These are phyloP conservation scores for Colletotrichum lini DNA, from an alignment of 2,329 filamentous ascomycete species.

Conservation along the genomic window DNA sequence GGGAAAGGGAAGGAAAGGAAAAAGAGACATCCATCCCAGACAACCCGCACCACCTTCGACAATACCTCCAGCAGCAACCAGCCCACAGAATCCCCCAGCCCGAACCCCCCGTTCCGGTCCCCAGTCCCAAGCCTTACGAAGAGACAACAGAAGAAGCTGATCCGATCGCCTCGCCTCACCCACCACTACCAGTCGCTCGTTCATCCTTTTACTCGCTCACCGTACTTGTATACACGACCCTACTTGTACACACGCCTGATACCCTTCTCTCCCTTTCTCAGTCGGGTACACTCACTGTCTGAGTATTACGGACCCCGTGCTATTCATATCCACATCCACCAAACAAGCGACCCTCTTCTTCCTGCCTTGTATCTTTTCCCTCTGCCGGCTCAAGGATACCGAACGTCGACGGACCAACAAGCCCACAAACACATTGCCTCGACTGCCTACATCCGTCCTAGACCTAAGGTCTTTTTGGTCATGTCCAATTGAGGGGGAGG, in stretches of 20 bases:
- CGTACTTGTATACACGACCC: background rate
- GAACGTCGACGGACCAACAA: conserved; percentile 5
- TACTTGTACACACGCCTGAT: background rate
- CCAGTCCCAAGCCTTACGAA: conserved; percentile 13
- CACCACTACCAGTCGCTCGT: conserved; percentile 14
- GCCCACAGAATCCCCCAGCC: conserved; percentile 1
- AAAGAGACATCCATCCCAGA: conserved; percentile 9
- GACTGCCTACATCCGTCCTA: conserved; percentile 3
- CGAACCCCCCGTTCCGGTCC: background rate
- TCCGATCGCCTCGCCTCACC: conserved; percentile 2
- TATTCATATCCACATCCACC: conserved; percentile 23
- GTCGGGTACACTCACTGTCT: conserved; percentile 3
- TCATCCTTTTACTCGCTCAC: conserved; percentile 14
- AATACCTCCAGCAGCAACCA: background rate
- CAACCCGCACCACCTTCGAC: background rate
- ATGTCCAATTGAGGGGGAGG: conserved; percentile 25
- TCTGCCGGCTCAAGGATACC: conserved; percentile 30
- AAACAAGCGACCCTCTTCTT: conserved; percentile 11
- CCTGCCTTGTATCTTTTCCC: conserved; percentile 8
- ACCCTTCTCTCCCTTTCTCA: background rate
- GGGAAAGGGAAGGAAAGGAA: background rate
- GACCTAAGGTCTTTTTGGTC: conserved; percentile 18
- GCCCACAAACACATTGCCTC: conserved; percentile 10
- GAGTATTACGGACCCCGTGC: conserved; percentile 12
- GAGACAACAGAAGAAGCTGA: conserved; percentile 10